A percentile compares a stretch with the other conserved stretches of the same genome.
Evolutionary conservation across 73 alveolate genomes (phyloP).

Genomic region (Uronychia binucleata): DNA sequence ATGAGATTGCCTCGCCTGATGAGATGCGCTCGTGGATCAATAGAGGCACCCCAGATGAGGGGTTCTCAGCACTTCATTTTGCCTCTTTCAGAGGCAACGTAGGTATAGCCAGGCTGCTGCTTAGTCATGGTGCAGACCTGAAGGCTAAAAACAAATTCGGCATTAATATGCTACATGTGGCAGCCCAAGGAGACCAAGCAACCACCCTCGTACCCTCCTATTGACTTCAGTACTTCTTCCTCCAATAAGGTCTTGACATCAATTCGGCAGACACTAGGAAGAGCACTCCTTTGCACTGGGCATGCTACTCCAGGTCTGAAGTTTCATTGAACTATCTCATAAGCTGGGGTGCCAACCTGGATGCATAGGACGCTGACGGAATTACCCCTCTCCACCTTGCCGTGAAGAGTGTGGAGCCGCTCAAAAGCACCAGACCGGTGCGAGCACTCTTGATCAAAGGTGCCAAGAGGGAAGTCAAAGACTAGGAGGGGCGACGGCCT

Average conservation of each 20-base stretch:
- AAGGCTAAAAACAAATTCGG: conserved; percentile 79
- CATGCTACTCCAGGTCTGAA: conserved; percentile 80
- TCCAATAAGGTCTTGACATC: conserved; percentile 33
- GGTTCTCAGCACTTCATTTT: conserved; percentile 81
- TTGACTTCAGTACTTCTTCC: conserved; percentile 59
- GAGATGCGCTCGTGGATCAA: conserved; percentile 38
- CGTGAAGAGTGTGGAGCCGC: conserved; percentile 50
- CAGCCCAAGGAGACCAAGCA: conserved; percentile 94
- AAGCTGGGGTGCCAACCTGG: conserved; percentile 75
- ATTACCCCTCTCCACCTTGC: conserved; percentile 91
- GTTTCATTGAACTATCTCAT: conserved; percentile 76
- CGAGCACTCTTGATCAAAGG: conserved; percentile 78
- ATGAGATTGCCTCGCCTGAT: not conserved
- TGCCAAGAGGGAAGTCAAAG: conserved; percentile 61
- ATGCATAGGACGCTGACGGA: conserved; percentile 77
- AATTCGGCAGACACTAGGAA: conserved; percentile 48
- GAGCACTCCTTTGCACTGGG: conserved; percentile 92
- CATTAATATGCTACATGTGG: conserved; percentile 88
- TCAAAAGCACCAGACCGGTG: conserved; percentile 60
- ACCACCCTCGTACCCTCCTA: conserved; percentile 67
- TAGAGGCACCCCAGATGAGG: conserved; percentile 64
- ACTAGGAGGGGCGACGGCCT: conserved; percentile 61
- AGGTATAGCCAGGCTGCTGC: conserved; percentile 60
- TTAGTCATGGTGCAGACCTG: conserved; percentile 81
- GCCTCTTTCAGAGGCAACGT: conserved; percentile 93